phyloP scores from a whole-genome alignment of 2,329 filamentous ascomycete genomes.

The Botrytis aclada region DNA sequence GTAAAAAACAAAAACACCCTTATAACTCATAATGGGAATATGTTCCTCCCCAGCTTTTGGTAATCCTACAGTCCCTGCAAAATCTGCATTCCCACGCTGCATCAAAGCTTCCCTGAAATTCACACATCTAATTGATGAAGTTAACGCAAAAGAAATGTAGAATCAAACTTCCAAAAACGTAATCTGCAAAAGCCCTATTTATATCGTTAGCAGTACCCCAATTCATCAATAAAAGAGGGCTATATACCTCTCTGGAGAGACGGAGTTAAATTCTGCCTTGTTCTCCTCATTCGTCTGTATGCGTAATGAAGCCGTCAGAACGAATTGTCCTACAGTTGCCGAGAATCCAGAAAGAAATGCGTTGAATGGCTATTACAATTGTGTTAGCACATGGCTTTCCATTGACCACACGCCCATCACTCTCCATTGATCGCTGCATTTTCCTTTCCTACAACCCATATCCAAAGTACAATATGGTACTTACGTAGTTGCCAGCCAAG shows the following conservation, averaged over 20 bases:
- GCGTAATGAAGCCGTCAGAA: slow-evolving; percentile 79
- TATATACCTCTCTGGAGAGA: slow-evolving; percentile 75
- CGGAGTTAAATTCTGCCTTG: slow-evolving; percentile 69
- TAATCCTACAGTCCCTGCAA: slow-evolving; percentile 22
- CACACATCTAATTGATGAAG: slow-evolving; percentile 81
- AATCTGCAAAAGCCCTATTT: slow-evolving; percentile 88
- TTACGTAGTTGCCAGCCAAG: slow-evolving; percentile 88
- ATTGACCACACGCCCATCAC: too few species aligned
- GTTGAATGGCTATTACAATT: slow-evolving; percentile 77
- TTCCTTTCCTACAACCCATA: slow-evolving; percentile 17
- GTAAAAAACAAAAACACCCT: background rate
- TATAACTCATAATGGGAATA: slow-evolving; percentile 10
- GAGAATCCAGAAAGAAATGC: slow-evolving; percentile 95
- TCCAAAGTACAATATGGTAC: slow-evolving; percentile 40
- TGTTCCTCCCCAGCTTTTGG: slow-evolving; percentile 17
- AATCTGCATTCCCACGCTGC: background rate
- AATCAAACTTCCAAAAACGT: slow-evolving; percentile 88
- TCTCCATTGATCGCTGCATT: background rate
- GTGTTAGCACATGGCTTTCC: slow-evolving; percentile 2
- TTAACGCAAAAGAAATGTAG: slow-evolving; percentile 99
- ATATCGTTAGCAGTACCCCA: slow-evolving; percentile 23
- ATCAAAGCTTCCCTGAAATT: slow-evolving; percentile 17
- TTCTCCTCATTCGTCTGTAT: slow-evolving; percentile 89
- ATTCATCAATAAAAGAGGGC: background rate
- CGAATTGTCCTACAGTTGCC: slow-evolving; percentile 94